Evolutionary conservation across 2,329 filamentous ascomycete species (phyloP).

Genomic region (Aureobasidium sp.): DNA sequence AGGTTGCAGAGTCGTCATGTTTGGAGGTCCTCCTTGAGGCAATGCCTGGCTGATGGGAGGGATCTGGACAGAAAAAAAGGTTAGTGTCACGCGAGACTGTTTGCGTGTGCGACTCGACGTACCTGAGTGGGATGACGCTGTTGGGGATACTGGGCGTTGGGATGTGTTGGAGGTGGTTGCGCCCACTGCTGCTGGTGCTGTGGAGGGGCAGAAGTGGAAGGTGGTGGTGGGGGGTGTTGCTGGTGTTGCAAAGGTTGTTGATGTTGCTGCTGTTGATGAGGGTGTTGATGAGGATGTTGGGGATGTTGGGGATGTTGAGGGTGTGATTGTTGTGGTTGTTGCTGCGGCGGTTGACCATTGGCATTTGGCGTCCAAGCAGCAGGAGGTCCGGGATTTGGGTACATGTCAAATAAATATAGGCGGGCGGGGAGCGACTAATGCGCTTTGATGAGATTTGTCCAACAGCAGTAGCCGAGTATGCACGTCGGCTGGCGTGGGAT

Average conservation of each 20-base stretch:
- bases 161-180: slow-evolving; percentile 24
- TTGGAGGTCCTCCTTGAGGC: slow-evolving; percentile 27
- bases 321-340: slow-evolving; percentile 18
- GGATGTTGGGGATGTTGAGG: slow-evolving; percentile 16
- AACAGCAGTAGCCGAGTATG: slow-evolving; percentile 13
- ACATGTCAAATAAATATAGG: slow-evolving; percentile 16
- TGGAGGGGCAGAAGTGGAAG: slow-evolving; percentile 12
- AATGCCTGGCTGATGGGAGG: slow-evolving; percentile 27
- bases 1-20: slow-evolving; percentile 40
- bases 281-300: slow-evolving; percentile 14
- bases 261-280: slow-evolving; percentile 15
- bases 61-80: slow-evolving; percentile 22
- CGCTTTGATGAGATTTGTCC: slow-evolving; percentile 9
- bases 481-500: slow-evolving; percentile 14
- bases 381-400: slow-evolving; percentile 18
- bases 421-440: slow-evolving; percentile 10
- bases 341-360: slow-evolving; percentile 16
- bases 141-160: slow-evolving; percentile 27
- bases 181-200: slow-evolving; percentile 14
- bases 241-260: slow-evolving; percentile 11
- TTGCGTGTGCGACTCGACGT: slow-evolving; percentile 2
- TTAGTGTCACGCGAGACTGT: slow-evolving; percentile 9
- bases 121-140: slow-evolving; percentile 24
- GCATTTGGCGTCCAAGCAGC: slow-evolving; percentile 20
- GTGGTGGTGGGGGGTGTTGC: slow-evolving; percentile 21